A percentile compares a stretch with the other conserved stretches of the same genome.
phyloP scores from a whole-genome alignment of 2,329 filamentous ascomycete species.

The Colletotrichum chlorophyti region DNA sequence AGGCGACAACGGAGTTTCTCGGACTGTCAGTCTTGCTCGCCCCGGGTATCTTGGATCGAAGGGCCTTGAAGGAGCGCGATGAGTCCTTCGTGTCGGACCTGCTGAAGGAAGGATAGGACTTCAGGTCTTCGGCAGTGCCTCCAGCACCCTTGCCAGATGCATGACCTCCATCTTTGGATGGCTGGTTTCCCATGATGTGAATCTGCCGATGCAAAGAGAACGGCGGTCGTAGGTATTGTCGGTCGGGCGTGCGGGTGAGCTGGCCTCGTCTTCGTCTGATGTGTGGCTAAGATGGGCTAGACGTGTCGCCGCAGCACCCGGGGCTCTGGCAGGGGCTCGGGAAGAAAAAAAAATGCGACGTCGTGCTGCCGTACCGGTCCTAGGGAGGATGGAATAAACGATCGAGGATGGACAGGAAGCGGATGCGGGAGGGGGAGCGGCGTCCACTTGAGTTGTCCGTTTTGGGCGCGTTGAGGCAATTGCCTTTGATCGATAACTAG shows the following conservation, averaged over 20 bases:
- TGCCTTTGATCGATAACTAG: slow-evolving; percentile 31
- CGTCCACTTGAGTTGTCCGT: slow-evolving; percentile 57
- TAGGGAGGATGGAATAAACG: slow-evolving; percentile 62
- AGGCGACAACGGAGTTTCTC: slow-evolving; percentile 73
- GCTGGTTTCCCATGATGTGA: slow-evolving; percentile 76
- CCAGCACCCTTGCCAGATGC: slow-evolving; percentile 55
- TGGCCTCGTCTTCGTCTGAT: slow-evolving; percentile 32
- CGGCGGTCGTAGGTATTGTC: slow-evolving; percentile 18
- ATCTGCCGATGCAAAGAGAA: slow-evolving; percentile 1
- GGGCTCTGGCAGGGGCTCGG: slow-evolving; percentile 16
- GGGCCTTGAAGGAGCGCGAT: slow-evolving; percentile 80
- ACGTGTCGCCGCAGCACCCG: slow-evolving; percentile 31
- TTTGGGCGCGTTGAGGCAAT: slow-evolving; percentile 47
- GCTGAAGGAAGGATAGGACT: slow-evolving; percentile 90
- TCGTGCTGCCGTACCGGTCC: slow-evolving; percentile 17
- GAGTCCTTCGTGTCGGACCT: slow-evolving; percentile 94
- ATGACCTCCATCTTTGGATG: slow-evolving; percentile 65
- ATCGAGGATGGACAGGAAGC: slow-evolving; percentile 56
- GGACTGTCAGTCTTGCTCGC: slow-evolving; percentile 79
- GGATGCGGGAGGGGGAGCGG: slow-evolving; percentile 50
- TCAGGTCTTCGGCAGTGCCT: slow-evolving; percentile 62
- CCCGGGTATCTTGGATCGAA: slow-evolving; percentile 90
- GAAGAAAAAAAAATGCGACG: slow-evolving; percentile 7
- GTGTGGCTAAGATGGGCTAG: slow-evolving; percentile 31
- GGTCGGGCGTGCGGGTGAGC: slow-evolving; percentile 16